Percentiles rank a stretch among this genome's conserved stretches.
phyloP scores from a whole-genome alignment of 2,329 filamentous ascomycete genomes.

The Diaporthe vaccinii region DNA sequence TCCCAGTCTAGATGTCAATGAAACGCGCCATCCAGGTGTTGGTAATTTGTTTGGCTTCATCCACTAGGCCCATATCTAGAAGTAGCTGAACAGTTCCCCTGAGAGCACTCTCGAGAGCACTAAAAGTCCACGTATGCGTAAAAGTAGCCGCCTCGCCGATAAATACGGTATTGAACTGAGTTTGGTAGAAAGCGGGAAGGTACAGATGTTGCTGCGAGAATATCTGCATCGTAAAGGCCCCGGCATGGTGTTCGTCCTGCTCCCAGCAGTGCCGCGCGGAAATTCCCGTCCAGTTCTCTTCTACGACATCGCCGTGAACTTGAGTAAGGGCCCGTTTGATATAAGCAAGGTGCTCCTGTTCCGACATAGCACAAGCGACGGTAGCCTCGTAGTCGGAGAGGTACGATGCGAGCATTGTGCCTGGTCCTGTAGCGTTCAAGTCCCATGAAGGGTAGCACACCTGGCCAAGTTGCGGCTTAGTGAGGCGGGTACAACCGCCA shows the following conservation, averaged over 20 bases:
- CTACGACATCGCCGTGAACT: slow-evolving; percentile 65
- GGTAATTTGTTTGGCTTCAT: slow-evolving; percentile 25
- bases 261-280: slow-evolving; percentile 73
- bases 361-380: slow-evolving; percentile 57
- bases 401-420: slow-evolving; percentile 65
- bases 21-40: slow-evolving; percentile 12
- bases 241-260: slow-evolving; percentile 67
- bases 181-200: slow-evolving; percentile 71
- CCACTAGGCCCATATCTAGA: slow-evolving; percentile 14
- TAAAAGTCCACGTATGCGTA: slow-evolving; percentile 67
- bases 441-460: slow-evolving; percentile 68
- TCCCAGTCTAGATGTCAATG: slow-evolving; percentile 3
- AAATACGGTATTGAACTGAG: slow-evolving; percentile 60
- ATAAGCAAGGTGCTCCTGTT: slow-evolving; percentile 65
- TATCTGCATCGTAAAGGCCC: slow-evolving; percentile 65
- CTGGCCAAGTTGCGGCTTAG: slow-evolving; percentile 62
- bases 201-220: slow-evolving; percentile 71
- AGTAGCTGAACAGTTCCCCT: slow-evolving; percentile 26
- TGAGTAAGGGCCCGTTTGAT: slow-evolving; percentile 68
- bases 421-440: slow-evolving; percentile 64
- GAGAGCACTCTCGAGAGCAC: slow-evolving; percentile 27
- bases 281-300: slow-evolving; percentile 69
- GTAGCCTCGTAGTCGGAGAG: slow-evolving; percentile 55
- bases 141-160: slow-evolving; percentile 58
- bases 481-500: slow-evolving; percentile 63